phyloP scores from a whole-genome alignment of 1,284 basidiomycete species.

The Bjerkandera adusta region DNA sequence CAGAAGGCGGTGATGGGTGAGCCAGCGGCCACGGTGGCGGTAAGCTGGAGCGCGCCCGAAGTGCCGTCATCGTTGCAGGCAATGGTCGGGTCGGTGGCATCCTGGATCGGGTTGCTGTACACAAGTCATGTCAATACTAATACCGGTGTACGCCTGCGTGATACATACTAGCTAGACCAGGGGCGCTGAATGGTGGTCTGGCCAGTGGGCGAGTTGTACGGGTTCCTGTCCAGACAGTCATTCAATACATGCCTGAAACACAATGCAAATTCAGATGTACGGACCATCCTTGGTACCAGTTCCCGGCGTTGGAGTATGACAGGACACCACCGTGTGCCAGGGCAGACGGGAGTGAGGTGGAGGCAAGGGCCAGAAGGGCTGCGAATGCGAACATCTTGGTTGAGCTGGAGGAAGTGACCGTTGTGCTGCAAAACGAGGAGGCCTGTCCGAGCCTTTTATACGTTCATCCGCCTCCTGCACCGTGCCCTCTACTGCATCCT shows the following conservation, averaged over 20 bases:
- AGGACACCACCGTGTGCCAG: conserved; percentile 54
- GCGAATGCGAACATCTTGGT: conserved; percentile 26
- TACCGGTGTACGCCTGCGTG: no score
- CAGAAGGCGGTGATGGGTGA: conserved; percentile 54
- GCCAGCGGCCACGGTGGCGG: conserved; percentile 51
- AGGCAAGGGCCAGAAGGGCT: conserved; percentile 26
- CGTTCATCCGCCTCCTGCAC: not conserved
- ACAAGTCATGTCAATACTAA: not conserved
- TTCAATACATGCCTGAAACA: not conserved
- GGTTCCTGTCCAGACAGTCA: conserved; percentile 19
- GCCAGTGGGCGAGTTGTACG: conserved; percentile 50
- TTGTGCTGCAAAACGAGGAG: no score
- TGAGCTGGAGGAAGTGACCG: not conserved
- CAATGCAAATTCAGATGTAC: conserved; percentile 11
- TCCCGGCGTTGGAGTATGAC: conserved; percentile 44
- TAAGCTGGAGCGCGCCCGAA: conserved; percentile 47
- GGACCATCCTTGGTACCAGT: conserved; percentile 49
- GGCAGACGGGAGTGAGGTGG: conserved; percentile 27
- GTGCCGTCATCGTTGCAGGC: conserved; percentile 60
- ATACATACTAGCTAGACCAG: conserved; percentile 50
- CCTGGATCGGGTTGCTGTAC: conserved; percentile 49
- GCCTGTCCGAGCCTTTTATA: no score
- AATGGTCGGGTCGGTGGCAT: conserved; percentile 43
- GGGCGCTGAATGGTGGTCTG: conserved; percentile 55
- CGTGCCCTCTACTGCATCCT: not conserved